Percentiles rank a stretch among this genome's conserved stretches.
Evolutionary conservation across 345 rosid genomes (phyloP).

Genomic region (Clausena lansium): DNA sequence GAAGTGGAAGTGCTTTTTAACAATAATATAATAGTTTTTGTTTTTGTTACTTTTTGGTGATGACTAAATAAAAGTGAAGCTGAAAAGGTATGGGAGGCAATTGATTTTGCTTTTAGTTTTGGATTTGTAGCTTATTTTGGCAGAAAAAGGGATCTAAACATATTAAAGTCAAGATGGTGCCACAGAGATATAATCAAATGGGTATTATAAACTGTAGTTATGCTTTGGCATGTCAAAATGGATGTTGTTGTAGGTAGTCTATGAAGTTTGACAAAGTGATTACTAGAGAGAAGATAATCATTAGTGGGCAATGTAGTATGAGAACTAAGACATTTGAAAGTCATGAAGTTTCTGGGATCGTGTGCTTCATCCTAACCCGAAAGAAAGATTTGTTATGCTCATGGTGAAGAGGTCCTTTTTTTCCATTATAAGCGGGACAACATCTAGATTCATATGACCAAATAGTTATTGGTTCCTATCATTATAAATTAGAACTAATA

Average conservation of each 20-base stretch:
- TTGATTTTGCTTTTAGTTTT: slow-evolving; percentile 9
- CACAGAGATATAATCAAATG: background rate
- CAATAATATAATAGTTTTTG: background rate
- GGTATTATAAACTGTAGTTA: background rate
- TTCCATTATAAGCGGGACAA: background rate
- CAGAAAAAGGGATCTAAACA: slow-evolving; percentile 5
- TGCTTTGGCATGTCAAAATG: background rate
- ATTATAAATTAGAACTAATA: background rate
- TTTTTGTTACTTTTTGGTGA: slow-evolving; percentile 17
- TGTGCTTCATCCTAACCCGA: background rate
- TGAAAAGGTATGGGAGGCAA: slow-evolving; percentile 8
- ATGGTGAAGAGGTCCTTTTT: background rate
- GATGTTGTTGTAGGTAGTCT: background rate
- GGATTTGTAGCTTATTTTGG: background rate
- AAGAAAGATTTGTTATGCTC: background rate
- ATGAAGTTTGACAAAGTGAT: background rate
- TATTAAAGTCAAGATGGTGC: background rate
- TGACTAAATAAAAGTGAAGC: slow-evolving; percentile 26
- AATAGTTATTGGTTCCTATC: background rate
- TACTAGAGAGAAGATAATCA: background rate
- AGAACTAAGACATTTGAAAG: background rate
- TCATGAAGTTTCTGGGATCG: background rate
- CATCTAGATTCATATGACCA: background rate
- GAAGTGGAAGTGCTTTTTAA: background rate
- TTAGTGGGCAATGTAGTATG: background rate